Evolutionary conservation across 352 stramenopile genomes (phyloP).

Genomic region (Phytophthora sojae): DNA sequence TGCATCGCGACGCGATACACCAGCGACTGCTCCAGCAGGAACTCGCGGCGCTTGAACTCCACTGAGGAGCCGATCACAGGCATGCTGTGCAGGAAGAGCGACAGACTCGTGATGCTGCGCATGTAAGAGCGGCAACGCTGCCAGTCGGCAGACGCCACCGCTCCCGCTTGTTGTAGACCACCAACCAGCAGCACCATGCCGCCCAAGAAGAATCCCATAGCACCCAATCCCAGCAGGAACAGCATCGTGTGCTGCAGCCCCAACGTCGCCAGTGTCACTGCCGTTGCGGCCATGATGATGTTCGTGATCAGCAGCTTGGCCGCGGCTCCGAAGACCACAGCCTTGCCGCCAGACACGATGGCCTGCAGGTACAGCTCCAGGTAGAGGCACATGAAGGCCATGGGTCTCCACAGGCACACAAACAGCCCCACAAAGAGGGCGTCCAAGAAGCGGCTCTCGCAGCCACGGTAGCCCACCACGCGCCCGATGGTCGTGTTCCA

Average conservation of each 20-base stretch:
- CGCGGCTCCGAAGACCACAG: constrained; percentile 69
- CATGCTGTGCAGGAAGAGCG: constrained; percentile 80
- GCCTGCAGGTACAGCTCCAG: constrained; percentile 80
- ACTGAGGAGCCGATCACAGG: constrained; percentile 71
- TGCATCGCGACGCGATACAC: constrained; percentile 85
- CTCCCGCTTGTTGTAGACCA: constrained; percentile 63
- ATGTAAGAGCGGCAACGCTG: constrained; percentile 76
- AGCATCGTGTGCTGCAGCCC: constrained; percentile 66
- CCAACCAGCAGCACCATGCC: constrained; percentile 70
- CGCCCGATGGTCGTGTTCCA: constrained; percentile 81
- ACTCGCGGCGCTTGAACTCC: constrained; percentile 84
- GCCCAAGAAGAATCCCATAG: constrained; percentile 59
- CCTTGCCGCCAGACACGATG: constrained; percentile 74
- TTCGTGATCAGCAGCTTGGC: constrained; percentile 76
- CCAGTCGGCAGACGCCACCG: constrained; percentile 72
- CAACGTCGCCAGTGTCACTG: constrained; percentile 58
- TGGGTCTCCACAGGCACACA: constrained; percentile 81
- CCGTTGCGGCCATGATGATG: constrained; percentile 57
- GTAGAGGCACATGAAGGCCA: constrained; percentile 84
- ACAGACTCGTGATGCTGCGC: constrained; percentile 84
- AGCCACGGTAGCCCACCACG: constrained; percentile 75
- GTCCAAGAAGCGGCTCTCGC: constrained; percentile 77
- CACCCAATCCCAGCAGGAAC: constrained; percentile 61
- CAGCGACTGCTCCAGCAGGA: constrained; percentile 79
- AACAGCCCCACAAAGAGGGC: constrained; percentile 77